Evolutionary conservation across 2,329 filamentous ascomycete genomes (phyloP).

Genomic region (Venturia asperata): DNA sequence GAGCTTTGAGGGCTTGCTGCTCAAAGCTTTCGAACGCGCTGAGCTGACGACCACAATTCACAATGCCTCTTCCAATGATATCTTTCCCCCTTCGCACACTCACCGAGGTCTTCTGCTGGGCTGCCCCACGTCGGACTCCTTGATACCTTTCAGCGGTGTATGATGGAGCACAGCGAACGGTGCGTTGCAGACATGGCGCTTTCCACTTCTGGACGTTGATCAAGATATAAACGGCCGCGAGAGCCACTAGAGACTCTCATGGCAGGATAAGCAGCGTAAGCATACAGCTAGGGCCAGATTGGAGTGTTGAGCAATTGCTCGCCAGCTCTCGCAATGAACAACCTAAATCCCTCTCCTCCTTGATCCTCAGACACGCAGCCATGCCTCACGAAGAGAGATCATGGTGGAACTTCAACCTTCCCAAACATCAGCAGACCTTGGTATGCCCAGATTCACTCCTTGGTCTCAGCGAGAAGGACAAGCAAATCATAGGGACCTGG

Average conservation of each 20-base stretch:
- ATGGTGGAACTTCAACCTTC: slow-evolving; percentile 81
- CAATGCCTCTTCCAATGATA: not conserved
- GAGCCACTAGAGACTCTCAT: not conserved
- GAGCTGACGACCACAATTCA: not conserved
- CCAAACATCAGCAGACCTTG: slow-evolving; percentile 51
- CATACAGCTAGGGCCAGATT: not conserved
- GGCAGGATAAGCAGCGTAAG: not conserved
- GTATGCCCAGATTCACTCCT: slow-evolving; percentile 67
- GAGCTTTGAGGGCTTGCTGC: not conserved
- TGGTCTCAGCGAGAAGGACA: slow-evolving; percentile 60
- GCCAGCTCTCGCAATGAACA: not conserved
- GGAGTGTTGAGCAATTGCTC: not conserved
- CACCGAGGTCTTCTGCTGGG: not conserved
- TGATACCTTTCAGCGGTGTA: not conserved
- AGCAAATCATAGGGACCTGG: slow-evolving; percentile 59
- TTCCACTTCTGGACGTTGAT: not conserved
- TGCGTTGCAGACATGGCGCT: not conserved
- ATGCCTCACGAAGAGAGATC: slow-evolving; percentile 36
- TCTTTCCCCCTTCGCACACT: not conserved
- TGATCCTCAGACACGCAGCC: not conserved
- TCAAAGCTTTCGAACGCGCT: not conserved
- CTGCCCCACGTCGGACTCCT: not conserved
- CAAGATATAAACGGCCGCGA: not conserved
- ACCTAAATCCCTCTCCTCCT: not conserved
- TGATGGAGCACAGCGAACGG: not conserved